Evolutionary conservation across 2,329 filamentous ascomycete species (phyloP).

Genomic region (Neophaeococcomyces mojaviensis): DNA sequence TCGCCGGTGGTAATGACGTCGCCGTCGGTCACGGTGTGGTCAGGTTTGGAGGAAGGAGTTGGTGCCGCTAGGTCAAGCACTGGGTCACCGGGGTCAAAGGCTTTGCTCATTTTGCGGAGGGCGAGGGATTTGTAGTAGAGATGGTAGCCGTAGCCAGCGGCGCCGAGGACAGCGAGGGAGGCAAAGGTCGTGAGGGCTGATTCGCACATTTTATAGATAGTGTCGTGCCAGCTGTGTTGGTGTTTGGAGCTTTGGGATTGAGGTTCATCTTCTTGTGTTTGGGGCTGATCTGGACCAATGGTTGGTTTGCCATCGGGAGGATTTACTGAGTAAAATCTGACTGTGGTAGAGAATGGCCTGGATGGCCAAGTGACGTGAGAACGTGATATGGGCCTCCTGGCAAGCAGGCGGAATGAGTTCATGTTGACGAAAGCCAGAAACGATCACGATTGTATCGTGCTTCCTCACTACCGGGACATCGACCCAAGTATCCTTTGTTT

Average conservation of each 20-base stretch:
- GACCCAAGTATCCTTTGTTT: too few species aligned
- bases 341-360: not conserved
- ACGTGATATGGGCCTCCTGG: not conserved
- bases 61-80: constrained; percentile 67
- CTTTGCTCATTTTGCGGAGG: constrained; percentile 83
- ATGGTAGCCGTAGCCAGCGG: constrained; percentile 71
- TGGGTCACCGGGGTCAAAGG: constrained; percentile 86
- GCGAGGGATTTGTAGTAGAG: constrained; percentile 83
- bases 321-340: not conserved
- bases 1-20: constrained; percentile 9
- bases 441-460: not conserved
- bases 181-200: constrained; percentile 68
- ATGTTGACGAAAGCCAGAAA: not conserved
- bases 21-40: constrained; percentile 22
- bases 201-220: constrained; percentile 59
- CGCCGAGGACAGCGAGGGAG: constrained; percentile 63
- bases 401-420: not conserved
- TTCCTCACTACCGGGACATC: too few species aligned
- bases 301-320: constrained; percentile 10
- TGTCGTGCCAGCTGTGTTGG: not conserved
- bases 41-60: constrained; percentile 18
- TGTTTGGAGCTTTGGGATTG: not conserved
- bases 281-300: constrained; percentile 15
- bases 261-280: constrained; percentile 6
- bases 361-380: not conserved